Evolutionary conservation across 805 yeast species (phyloP).

Genomic region (Lachancea nothofagi): DNA sequence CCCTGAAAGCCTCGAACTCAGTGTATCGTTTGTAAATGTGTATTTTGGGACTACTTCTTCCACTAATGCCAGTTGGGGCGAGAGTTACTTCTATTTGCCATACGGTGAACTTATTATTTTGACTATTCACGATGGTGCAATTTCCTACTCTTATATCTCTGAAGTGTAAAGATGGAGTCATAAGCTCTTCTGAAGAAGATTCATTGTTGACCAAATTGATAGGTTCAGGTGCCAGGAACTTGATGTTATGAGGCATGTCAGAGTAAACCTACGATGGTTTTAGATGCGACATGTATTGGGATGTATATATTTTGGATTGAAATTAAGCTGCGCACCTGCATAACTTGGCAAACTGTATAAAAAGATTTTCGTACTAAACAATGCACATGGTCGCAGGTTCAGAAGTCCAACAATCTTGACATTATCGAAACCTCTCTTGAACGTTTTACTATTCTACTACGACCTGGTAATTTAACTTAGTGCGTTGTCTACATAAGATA

Average conservation of each 20-base stretch:
- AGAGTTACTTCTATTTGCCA: slow-evolving; percentile 27
- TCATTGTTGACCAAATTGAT: slow-evolving; percentile 22
- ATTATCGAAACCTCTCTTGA: no score
- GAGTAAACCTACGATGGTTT: no score
- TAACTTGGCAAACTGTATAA: no score
- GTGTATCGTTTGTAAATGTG: slow-evolving; percentile 55
- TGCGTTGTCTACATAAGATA: no score
- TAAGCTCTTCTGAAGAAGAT: slow-evolving; percentile 5
- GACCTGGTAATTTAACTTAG: no score
- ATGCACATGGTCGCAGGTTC: no score
- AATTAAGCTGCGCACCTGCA: no score
- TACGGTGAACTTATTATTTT: slow-evolving; percentile 24
- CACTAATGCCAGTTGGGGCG: slow-evolving; percentile 7
- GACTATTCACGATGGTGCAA: slow-evolving; percentile 27
- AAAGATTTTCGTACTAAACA: no score
- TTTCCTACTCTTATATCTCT: slow-evolving; percentile 18
- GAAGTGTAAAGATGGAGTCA: slow-evolving; percentile 6
- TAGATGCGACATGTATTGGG: no score
- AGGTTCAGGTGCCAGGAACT: slow-evolving; percentile 25
- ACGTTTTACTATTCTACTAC: no score
- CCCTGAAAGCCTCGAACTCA: slow-evolving; percentile 51
- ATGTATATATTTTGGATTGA: no score
- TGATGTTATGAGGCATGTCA: slow-evolving; percentile 12
- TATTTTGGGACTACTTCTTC: slow-evolving; percentile 26
- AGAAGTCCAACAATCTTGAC: no score